These are phyloP conservation scores for Backusella circina DNA, from an alignment of 192 early-diverging fungal species.

Conservation along the genomic window DNA sequence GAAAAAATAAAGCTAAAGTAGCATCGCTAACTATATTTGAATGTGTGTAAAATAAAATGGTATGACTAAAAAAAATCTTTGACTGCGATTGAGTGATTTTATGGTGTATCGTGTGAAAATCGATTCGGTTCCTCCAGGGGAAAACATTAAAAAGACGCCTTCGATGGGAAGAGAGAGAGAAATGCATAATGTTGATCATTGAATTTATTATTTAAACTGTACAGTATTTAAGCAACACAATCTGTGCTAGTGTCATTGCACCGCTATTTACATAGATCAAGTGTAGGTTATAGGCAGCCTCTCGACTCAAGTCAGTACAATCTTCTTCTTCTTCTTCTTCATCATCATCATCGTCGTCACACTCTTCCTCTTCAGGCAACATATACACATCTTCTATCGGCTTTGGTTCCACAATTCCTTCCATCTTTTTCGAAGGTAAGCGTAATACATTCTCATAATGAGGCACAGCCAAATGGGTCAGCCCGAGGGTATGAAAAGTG, in stretches of 20 bases:
- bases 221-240: slow-evolving; percentile 73
- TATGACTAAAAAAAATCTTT: not conserved
- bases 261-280: slow-evolving; percentile 78
- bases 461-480: slow-evolving; percentile 76
- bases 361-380: slow-evolving; percentile 10
- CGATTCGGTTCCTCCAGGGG: not conserved
- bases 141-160: not conserved
- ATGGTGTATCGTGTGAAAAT: not conserved
- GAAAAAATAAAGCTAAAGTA: not conserved
- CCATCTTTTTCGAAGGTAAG: slow-evolving; percentile 39
- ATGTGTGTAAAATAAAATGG: not conserved
- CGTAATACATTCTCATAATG: slow-evolving; percentile 79
- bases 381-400: slow-evolving; percentile 20
- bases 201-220: slow-evolving; percentile 48
- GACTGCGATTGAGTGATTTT: not conserved
- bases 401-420: not conserved
- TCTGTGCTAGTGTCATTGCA: slow-evolving; percentile 62
- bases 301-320: slow-evolving; percentile 56
- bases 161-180: not conserved
- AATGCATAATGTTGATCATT: not conserved
- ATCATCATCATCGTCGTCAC: slow-evolving; percentile 42
- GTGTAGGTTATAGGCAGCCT: slow-evolving; percentile 92
- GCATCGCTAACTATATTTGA: not conserved
- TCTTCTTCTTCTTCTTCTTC: slow-evolving; percentile 50
- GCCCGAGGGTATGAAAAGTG: slow-evolving; percentile 87